phyloP scores from a whole-genome alignment of 2,329 filamentous ascomycete species.

The Penicillium corylophilum region DNA sequence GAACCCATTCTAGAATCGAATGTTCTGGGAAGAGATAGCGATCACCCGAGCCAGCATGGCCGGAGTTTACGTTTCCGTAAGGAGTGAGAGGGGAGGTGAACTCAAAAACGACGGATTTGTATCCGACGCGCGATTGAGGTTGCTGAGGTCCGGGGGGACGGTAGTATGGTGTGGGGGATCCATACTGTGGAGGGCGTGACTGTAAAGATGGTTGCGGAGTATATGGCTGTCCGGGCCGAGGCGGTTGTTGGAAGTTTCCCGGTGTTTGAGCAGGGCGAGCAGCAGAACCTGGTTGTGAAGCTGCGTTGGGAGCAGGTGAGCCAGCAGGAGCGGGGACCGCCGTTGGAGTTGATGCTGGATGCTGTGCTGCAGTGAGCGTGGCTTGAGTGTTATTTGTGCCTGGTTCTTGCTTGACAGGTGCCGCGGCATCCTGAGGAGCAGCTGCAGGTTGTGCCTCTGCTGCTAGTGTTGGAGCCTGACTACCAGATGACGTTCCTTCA shows the following conservation, averaged over 20 bases:
- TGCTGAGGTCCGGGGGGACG: slow-evolving; percentile 31
- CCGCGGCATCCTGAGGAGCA: slow-evolving; percentile 13
- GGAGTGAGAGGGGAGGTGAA: slow-evolving; percentile 45
- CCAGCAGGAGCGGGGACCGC: slow-evolving; percentile 5
- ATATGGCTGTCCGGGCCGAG: slow-evolving; percentile 30
- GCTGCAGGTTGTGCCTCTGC: not conserved
- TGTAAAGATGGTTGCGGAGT: slow-evolving; percentile 34
- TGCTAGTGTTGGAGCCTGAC: slow-evolving; percentile 13
- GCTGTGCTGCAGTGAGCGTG: not conserved
- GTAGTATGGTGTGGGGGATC: slow-evolving; percentile 35
- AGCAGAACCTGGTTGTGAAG: slow-evolving; percentile 25
- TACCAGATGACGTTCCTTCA: not conserved
- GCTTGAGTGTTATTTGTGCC: slow-evolving; percentile 9
- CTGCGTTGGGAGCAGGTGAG: slow-evolving; percentile 11
- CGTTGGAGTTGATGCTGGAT: slow-evolving; percentile 14
- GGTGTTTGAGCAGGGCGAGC: slow-evolving; percentile 25
- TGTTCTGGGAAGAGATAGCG: slow-evolving; percentile 51
- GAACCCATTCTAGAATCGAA: slow-evolving; percentile 49
- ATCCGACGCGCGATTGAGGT: slow-evolving; percentile 38
- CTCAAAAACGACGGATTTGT: slow-evolving; percentile 51
- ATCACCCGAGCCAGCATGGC: slow-evolving; percentile 45
- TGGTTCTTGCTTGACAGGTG: slow-evolving; percentile 33
- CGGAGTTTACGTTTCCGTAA: slow-evolving; percentile 41
- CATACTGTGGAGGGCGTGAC: slow-evolving; percentile 37
- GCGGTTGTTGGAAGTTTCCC: slow-evolving; percentile 18